Conservation (phyloP, 2,329 filamentous ascomycete species). For the Bisporella sp. region DNA sequence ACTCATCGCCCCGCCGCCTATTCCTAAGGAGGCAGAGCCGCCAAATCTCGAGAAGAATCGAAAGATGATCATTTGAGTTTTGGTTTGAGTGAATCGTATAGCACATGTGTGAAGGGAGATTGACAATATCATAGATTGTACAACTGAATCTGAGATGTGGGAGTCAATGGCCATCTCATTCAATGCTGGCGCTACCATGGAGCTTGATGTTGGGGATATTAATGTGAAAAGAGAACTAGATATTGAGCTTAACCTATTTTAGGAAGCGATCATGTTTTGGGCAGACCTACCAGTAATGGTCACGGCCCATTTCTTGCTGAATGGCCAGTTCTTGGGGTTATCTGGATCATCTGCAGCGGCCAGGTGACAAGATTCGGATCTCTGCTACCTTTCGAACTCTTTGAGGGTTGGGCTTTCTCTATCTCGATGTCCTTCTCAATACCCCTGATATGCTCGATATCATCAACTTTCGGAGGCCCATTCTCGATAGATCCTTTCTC, state of each 20-base stretch:
- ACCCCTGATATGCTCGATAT: conserved; percentile 4
- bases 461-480: background rate
- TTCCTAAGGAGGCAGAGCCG: conserved; percentile 37
- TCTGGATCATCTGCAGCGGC: conserved; percentile 15
- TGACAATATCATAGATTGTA: conserved; percentile 39
- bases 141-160: conserved; percentile 38
- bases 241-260: background rate
- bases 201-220: conserved; percentile 43
- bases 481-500: background rate
- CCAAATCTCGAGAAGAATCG: conserved; percentile 43
- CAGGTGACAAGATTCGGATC: conserved; percentile 22
- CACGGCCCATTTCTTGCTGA: conserved; percentile 37
- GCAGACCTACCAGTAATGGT: conserved; percentile 32
- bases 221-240: conserved; percentile 41
- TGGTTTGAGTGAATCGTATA: conserved; percentile 37
- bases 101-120: conserved; percentile 40
- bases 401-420: background rate
- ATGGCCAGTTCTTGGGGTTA: conserved; percentile 24
- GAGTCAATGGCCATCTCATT: conserved; percentile 46
- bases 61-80: conserved; percentile 36
- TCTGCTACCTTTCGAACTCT: conserved; percentile 12
- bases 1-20: conserved; percentile 36
- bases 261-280: background rate
- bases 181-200: conserved; percentile 47
- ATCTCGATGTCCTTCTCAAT: conserved; percentile 7